Percentiles rank a stretch among this genome's conserved stretches.
phyloP scores from a whole-genome alignment of 352 stramenopile genomes.

The Achlya hypogyna region DNA sequence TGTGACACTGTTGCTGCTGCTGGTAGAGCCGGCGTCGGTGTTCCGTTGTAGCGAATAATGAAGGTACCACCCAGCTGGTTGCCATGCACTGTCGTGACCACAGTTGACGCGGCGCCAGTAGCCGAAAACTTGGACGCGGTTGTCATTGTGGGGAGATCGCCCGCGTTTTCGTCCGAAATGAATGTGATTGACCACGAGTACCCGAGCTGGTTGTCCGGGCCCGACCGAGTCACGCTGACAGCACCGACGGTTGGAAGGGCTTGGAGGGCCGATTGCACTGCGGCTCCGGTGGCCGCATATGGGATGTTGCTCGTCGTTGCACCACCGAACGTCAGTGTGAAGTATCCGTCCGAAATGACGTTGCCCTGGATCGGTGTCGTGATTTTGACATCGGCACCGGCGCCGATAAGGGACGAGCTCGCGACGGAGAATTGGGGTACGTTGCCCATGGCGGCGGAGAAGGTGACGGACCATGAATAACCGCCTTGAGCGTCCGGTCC shows the following conservation, averaged over 20 bases:
- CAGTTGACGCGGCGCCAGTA: slow-evolving; percentile 28
- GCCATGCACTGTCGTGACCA: slow-evolving; percentile 32
- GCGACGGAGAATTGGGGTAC: slow-evolving; percentile 48
- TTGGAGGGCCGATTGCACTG: slow-evolving; percentile 54
- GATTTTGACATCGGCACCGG: slow-evolving; percentile 56
- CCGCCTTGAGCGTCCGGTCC: slow-evolving; percentile 70
- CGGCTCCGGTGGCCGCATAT: slow-evolving; percentile 59
- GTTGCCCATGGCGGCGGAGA: slow-evolving; percentile 55
- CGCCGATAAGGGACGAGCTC: slow-evolving; percentile 59
- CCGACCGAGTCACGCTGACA: slow-evolving; percentile 46
- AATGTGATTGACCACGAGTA: slow-evolving; percentile 79
- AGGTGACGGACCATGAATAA: slow-evolving; percentile 90
- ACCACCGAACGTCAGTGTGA: slow-evolving; percentile 86
- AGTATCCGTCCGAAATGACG: slow-evolving; percentile 74
- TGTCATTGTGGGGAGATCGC: slow-evolving; percentile 47
- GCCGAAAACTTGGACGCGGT: slow-evolving; percentile 32
- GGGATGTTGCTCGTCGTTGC: slow-evolving; percentile 81
- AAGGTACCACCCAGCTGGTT: slow-evolving; percentile 70
- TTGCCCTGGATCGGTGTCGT: slow-evolving; percentile 51
- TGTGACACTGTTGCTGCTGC: slow-evolving; percentile 59
- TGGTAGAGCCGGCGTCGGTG: slow-evolving; percentile 60
- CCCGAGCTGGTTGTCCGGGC: slow-evolving; percentile 43
- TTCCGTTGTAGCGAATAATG: slow-evolving; percentile 36
- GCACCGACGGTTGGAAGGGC: slow-evolving; percentile 46
- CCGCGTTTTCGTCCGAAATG: slow-evolving; percentile 51